phyloP scores from a whole-genome alignment of 2,329 filamentous ascomycete species.

The Delphinella strobiligena region DNA sequence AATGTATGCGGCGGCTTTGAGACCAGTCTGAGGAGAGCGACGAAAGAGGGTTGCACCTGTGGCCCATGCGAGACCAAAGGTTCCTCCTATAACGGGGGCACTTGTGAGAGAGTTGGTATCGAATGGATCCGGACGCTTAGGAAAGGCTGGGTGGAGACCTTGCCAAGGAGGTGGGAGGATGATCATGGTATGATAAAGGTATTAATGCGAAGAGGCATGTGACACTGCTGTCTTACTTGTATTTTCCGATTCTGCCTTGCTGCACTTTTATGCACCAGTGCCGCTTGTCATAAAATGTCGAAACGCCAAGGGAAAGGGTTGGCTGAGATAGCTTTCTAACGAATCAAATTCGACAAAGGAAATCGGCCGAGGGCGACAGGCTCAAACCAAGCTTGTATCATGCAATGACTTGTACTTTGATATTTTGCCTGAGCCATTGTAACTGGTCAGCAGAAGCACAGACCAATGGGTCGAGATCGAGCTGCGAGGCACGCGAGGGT shows the following conservation, averaged over 20 bases:
- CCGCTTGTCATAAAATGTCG: too few relatives aligned
- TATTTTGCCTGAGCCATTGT: too few relatives aligned
- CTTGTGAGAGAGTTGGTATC: constrained; percentile 1
- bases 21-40: constrained; percentile 3
- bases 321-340: too few relatives aligned
- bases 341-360: too few relatives aligned
- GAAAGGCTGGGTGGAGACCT: constrained; percentile 10
- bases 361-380: too few relatives aligned
- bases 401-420: too few relatives aligned
- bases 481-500: background rate
- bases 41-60: constrained; percentile 1
- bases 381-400: too few relatives aligned
- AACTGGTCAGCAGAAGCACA: background rate
- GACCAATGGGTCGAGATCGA: background rate
- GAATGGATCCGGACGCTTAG: constrained; percentile 4
- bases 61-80: constrained; percentile 3
- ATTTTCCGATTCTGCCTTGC: too few relatives aligned
- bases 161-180: constrained; percentile 9
- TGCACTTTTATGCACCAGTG: too few relatives aligned
- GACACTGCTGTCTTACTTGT: too few relatives aligned
- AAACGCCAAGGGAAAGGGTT: too few relatives aligned
- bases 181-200: constrained; percentile 8
- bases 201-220: background rate
- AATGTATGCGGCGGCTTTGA: constrained; percentile 5
- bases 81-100: constrained; percentile 6